Conservation (phyloP, 805 yeast genomes). For the Yarrowia keelungensis region DNA sequence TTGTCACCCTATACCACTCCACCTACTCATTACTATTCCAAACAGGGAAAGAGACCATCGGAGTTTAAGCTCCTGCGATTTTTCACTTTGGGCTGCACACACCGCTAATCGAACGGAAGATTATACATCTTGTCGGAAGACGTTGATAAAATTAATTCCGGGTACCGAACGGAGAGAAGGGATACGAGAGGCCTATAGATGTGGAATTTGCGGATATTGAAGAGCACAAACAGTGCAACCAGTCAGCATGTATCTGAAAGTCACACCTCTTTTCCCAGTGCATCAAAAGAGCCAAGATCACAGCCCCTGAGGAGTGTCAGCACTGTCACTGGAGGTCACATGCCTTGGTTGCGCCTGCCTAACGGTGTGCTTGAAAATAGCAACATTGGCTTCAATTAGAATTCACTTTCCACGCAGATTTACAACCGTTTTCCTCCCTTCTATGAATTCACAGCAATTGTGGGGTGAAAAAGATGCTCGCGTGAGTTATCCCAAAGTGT, state of each 20-base stretch:
- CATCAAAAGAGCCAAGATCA: neutral
- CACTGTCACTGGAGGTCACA: neutral
- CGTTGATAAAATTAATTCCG: neutral
- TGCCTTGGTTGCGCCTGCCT: neutral
- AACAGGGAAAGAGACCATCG: constrained; percentile 1
- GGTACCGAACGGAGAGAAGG: neutral
- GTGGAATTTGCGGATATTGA: too few relatives aligned
- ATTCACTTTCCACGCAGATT: neutral
- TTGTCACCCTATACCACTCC: neutral
- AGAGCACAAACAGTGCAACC: too few relatives aligned
- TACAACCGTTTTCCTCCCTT: neutral
- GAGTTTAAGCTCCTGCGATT: constrained; percentile 4
- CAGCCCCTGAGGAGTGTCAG: neutral
- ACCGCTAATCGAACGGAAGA: neutral
- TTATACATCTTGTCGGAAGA: neutral
- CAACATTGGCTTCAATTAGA: neutral
- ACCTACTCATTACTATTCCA: neutral
- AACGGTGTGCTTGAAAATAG: constrained; percentile 1
- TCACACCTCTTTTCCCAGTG: too few relatives aligned
- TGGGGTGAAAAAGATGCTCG: neutral
- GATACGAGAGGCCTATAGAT: too few relatives aligned
- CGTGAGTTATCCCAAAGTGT: constrained; percentile 1
- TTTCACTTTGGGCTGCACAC: neutral
- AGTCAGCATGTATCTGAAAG: too few relatives aligned
- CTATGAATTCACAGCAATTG: neutral